Percentiles rank a stretch among this genome's conserved stretches.
These are phyloP conservation scores for Lumnitzera racemosa DNA, from an alignment of 345 rosid genomes.

Conservation along the genomic window DNA sequence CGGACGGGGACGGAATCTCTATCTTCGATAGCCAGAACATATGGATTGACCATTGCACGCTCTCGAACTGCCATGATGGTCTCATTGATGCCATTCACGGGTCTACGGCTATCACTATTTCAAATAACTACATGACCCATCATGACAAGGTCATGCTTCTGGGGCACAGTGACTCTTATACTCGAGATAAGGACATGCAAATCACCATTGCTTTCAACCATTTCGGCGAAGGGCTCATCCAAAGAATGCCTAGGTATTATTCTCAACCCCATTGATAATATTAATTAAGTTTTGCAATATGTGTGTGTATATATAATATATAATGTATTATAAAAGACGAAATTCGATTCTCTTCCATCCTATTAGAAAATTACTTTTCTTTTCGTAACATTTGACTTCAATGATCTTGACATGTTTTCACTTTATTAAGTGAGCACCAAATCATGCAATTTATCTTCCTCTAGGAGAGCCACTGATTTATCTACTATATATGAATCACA, in stretches of 20 bases:
- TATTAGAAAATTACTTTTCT: too few relatives aligned
- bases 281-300: too few relatives aligned
- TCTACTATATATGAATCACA: too few relatives aligned
- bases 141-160: slow-evolving; percentile 81
- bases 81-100: slow-evolving; percentile 73
- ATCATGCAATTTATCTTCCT: too few relatives aligned
- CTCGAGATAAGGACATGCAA: slow-evolving; percentile 66
- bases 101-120: slow-evolving; percentile 73
- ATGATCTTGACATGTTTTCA: too few relatives aligned
- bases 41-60: slow-evolving; percentile 74
- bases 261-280: too few relatives aligned
- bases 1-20: slow-evolving; percentile 66
- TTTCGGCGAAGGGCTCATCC: slow-evolving; percentile 81
- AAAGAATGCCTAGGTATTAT: slow-evolving; percentile 70
- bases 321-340: too few relatives aligned
- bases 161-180: slow-evolving; percentile 62
- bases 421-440: too few relatives aligned
- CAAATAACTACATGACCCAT: slow-evolving; percentile 75
- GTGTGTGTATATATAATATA: too few relatives aligned
- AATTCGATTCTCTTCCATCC: too few relatives aligned
- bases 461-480: too few relatives aligned
- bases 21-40: slow-evolving; percentile 45
- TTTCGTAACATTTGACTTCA: too few relatives aligned
- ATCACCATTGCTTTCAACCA: slow-evolving; percentile 80
- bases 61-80: slow-evolving; percentile 70